Base-by-base conservation (phyloP, 2,329 filamentous ascomycete species). In the Stromatinia cepivora region DNA sequence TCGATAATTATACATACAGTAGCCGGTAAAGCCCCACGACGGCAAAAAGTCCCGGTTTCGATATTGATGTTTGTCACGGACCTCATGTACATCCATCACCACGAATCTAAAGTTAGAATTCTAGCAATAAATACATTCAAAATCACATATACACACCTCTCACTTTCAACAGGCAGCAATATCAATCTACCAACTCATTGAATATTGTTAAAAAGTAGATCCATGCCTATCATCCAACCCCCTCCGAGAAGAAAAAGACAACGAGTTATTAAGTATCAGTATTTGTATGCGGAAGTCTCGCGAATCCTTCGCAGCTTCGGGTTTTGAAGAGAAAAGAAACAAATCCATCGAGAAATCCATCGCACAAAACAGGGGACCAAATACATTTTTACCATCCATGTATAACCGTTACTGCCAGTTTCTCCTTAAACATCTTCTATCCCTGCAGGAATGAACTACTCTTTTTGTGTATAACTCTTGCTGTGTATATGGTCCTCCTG, bases 311-410 rank as follows among this genome's bases (percentile, higher is more conserved):
- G 2, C 22, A 39, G 8, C n/a, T 11, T 20, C 5, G 10, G 4
- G 3, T 7, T 34, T 8, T 34, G 1, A 62, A 62, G 10, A 36
- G 22, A 34, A 17, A 50, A 20, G 45, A 20, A 63, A 20, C 45
- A 36, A 36, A 50, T 22, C 22, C 59, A 63, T 52, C 31, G 46
- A 39, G 5, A 63, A 63, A 64, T 28, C 61, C 61, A 64, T 64
- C 46, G 46, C 52, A 15, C 34, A 28, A 28, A 39, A 64, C 46
- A 64, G 61, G 34, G 31, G 46, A 22, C 61, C 48, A 50, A 52
- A 64, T 63, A 64, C 61, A 64, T 64, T 52, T 63, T 52, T 52
- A 64, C 61, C 46, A 39, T 64, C 46, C 31, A 64, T 28, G 34
- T 48, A 52, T 52, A 59, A 45, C 15, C 61, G 9, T 64, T 64